Evolutionary conservation across 805 yeast species (phyloP).

Genomic region (Candida tallmaniae): DNA sequence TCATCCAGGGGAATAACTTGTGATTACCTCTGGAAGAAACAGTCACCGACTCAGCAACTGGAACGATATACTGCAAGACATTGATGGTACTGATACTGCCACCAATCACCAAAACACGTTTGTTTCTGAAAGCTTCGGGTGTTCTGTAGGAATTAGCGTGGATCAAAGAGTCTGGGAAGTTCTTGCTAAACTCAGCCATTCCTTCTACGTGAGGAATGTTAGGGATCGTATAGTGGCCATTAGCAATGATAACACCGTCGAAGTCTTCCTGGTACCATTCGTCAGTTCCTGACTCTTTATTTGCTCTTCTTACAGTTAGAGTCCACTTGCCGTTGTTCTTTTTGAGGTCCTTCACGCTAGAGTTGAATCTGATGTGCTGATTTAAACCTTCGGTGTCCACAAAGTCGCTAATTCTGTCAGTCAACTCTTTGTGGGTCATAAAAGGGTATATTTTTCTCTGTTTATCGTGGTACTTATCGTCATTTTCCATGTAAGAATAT

Average conservation of each 20-base stretch:
- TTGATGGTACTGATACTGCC: constrained; percentile 41
- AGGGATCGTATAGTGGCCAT: constrained; percentile 65
- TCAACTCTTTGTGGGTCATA: constrained; percentile 31
- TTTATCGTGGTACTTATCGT: constrained; percentile 16
- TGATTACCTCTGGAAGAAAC: constrained; percentile 25
- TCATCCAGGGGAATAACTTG: constrained; percentile 29
- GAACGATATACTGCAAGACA: constrained; percentile 37
- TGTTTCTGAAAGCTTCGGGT: constrained; percentile 39
- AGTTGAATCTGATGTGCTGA: constrained; percentile 30
- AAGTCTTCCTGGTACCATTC: constrained; percentile 44
- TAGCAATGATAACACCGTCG: constrained; percentile 61
- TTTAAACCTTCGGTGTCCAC: constrained; percentile 22
- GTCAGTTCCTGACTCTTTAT: constrained; percentile 11
- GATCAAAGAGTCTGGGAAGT: constrained; percentile 42
- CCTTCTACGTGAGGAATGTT: constrained; percentile 54
- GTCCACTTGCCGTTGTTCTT: constrained; percentile 35
- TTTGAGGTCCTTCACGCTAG: constrained; percentile 39
- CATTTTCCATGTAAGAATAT: constrained; percentile 30
- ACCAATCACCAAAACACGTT: constrained; percentile 41
- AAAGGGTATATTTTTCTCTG: constrained; percentile 33
- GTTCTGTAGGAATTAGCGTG: constrained; percentile 58
- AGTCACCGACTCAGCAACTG: constrained; percentile 22
- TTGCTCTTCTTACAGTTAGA: constrained; percentile 19
- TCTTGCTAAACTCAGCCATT: constrained; percentile 40
- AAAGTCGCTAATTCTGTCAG: constrained; percentile 21